Evolutionary conservation across 192 early-diverging fungal species (phyloP), one percentile per base, ranked within the genome.

Genomic region (Geranomyces michiganensis): DNA sequence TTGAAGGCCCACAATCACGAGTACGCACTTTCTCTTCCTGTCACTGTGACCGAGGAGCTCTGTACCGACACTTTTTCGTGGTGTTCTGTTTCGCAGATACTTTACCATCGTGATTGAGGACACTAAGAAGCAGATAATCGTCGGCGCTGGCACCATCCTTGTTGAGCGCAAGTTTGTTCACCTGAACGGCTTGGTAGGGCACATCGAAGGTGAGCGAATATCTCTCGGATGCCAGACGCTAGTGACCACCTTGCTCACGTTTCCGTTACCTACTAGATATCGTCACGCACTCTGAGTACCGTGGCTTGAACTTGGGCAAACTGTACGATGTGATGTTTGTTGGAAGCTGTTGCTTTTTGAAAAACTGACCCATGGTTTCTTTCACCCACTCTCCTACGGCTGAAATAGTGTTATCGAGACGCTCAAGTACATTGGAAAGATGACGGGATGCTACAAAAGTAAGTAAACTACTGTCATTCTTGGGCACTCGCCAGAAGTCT

Each of bases 151-250:
- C 29, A 93, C 93, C 12, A 82, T 98, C 61, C 53, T 98, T 29
- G 88, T 93, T 26, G 96, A 98, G 78, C 88, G 92, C 74, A 98
- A 98, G 84, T 93, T 98, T 56, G 76, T 96, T 30, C 89, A 92
- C 64, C 72, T 75, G 14, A 93, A 90, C 71, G 93, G 91, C 8
- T 83, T 92, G 76, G 93, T 91, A 72, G 58, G 84, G 12, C 22
- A 31, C 55, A 94, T 96, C 65, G 96, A 97, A 80, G 94, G 93
- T 79, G 51, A 14, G 8, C 33, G 10, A 27, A 58, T 26, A n/a
- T n/a, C n/a, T n/a, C n/a, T n/a, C n/a, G n/a, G n/a, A n/a, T n/a
- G 13, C n/a, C 46, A n/a, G 46, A 47, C n/a, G 12, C 13, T 12
- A 47, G 13, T 14, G 46, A 47, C 46, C n/a, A 12, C 13, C n/a